phyloP scores from a whole-genome alignment of 75 land plant genomes.

The Cryptomeria japonica region DNA sequence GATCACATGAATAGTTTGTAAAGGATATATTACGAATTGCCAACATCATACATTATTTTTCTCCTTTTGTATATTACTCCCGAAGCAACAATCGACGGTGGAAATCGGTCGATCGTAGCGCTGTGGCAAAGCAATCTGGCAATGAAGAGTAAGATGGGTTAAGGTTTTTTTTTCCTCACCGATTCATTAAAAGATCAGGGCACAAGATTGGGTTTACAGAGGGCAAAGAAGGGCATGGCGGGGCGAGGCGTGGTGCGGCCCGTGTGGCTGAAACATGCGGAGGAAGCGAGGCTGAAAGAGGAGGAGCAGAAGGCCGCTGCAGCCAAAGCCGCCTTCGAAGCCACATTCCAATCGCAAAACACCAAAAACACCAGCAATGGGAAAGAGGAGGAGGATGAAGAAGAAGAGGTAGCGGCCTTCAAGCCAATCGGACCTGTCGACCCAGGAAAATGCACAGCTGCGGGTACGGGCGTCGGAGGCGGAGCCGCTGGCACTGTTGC shows the following conservation, averaged over 20 bases:
- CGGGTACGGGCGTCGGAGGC: slow-evolving; percentile 43
- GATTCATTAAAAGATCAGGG: background rate
- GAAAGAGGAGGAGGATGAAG: slow-evolving; percentile 31
- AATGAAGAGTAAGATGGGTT: background rate
- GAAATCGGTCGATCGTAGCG: background rate
- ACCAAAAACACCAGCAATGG: slow-evolving; percentile 23
- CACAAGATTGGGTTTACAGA: background rate
- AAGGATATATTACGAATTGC: background rate
- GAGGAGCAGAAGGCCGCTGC: slow-evolving; percentile 50
- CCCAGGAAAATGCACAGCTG: slow-evolving; percentile 35
- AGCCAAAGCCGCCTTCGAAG: slow-evolving; percentile 42
- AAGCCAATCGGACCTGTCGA: slow-evolving; percentile 50
- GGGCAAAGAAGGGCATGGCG: slow-evolving; percentile 41
- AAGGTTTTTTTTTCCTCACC: too few relatives aligned
- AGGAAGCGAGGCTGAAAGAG: slow-evolving; percentile 47
- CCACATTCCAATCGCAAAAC: slow-evolving; percentile 33
- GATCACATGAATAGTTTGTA: background rate
- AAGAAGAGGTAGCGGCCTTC: slow-evolving; percentile 19
- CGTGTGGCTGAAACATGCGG: slow-evolving; percentile 50
- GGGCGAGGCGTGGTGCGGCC: slow-evolving; percentile 47
- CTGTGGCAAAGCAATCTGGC: background rate
- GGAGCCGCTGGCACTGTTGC: slow-evolving; percentile 44
- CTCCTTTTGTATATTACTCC: background rate
- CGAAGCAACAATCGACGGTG: background rate
- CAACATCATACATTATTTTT: background rate